A percentile compares a stretch with the other conserved stretches of the same genome.
These are phyloP conservation scores for Nakazawaea ambrosiae DNA, from an alignment of 805 yeast species.

Conservation along the genomic window DNA sequence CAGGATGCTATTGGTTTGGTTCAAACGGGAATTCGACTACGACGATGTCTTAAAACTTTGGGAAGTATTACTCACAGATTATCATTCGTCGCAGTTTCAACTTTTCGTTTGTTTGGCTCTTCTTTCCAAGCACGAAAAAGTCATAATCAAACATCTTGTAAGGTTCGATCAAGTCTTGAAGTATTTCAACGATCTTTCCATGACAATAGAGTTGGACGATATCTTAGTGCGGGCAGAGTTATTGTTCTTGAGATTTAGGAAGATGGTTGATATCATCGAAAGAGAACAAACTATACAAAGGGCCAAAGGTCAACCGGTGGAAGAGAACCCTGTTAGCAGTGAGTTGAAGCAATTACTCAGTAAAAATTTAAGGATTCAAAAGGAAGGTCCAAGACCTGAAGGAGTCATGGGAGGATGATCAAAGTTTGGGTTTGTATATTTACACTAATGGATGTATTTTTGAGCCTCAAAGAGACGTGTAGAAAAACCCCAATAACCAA, in stretches of 20 bases:
- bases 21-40: constrained; percentile 83
- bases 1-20: constrained; percentile 94
- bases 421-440: constrained; percentile 12
- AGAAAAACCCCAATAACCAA: not conserved
- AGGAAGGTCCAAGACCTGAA: constrained; percentile 36
- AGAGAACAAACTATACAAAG: constrained; percentile 29
- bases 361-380: constrained; percentile 55
- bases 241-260: constrained; percentile 70
- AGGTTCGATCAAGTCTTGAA: constrained; percentile 89
- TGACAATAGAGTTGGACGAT: constrained; percentile 68
- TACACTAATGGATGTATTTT: not conserved
- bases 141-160: constrained; percentile 63
- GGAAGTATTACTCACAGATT: constrained; percentile 92
- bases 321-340: constrained; percentile 30
- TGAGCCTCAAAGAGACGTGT: not conserved
- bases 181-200: constrained; percentile 85
- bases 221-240: constrained; percentile 79
- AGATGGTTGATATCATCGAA: constrained; percentile 76
- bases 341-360: constrained; percentile 57
- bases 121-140: constrained; percentile 78
- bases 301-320: constrained; percentile 18
- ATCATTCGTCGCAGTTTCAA: constrained; percentile 79
- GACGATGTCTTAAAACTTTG: constrained; percentile 73
- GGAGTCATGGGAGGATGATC: constrained; percentile 15
- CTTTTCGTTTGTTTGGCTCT: constrained; percentile 83